Evolutionary conservation across 345 rosid genomes (phyloP).

Genomic region (Citrus medica): DNA sequence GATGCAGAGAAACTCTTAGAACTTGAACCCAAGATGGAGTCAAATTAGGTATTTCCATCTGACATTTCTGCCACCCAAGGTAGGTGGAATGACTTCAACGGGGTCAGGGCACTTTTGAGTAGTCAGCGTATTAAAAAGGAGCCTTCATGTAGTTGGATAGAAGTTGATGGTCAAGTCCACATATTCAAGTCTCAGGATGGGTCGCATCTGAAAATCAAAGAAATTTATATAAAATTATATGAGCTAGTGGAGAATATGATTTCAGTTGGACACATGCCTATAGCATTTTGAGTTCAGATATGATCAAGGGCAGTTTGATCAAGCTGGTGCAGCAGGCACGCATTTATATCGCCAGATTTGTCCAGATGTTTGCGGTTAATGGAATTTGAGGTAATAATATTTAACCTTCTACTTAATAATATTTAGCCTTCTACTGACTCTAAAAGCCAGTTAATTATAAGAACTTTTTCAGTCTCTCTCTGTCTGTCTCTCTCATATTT

Average conservation of each 20-base stretch:
- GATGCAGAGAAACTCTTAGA: constrained; percentile 38
- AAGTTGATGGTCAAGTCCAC: constrained; percentile 24
- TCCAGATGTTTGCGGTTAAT: neutral
- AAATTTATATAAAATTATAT: constrained; percentile 23
- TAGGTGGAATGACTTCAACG: constrained; percentile 25
- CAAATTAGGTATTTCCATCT: constrained; percentile 30
- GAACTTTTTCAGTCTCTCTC: neutral
- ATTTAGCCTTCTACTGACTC: neutral
- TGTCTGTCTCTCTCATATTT: neutral
- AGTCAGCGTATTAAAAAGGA: constrained; percentile 25
- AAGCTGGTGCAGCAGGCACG: neutral
- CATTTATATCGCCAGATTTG: neutral
- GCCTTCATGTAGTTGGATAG: constrained; percentile 41
- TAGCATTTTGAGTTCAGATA: neutral
- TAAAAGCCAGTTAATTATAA: neutral
- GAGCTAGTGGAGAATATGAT: constrained; percentile 13
- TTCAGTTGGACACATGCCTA: constrained; percentile 12
- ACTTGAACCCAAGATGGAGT: constrained; percentile 30
- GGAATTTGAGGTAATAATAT: neutral
- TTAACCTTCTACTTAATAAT: neutral
- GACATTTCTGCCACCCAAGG: constrained; percentile 34
- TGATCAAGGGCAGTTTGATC: neutral
- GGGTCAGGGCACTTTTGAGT: constrained; percentile 29
- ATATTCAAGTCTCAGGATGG: constrained; percentile 30
- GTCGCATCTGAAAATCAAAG: constrained; percentile 25